These are phyloP conservation scores for Amanita molliuscula DNA, from an alignment of 768 basidiomycete species.

Conservation along the genomic window DNA sequence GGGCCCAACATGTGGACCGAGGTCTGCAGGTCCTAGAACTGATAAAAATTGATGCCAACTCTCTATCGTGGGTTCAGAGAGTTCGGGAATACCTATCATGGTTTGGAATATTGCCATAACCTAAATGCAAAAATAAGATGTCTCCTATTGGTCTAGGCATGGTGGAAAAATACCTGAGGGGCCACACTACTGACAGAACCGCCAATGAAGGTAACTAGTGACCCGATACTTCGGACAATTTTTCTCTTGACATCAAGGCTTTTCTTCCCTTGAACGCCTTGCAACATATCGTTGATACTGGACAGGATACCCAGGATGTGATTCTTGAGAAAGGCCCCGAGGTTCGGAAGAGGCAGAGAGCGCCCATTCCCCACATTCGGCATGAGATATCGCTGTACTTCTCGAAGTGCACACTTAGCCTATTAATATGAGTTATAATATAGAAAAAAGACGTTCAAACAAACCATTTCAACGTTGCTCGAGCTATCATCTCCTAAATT, in stretches of 20 bases:
- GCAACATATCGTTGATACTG: conserved; percentile 75
- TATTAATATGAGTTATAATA: conserved; percentile 6
- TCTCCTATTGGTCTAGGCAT: background rate
- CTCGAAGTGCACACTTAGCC: conserved; percentile 27
- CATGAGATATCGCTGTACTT: conserved; percentile 35
- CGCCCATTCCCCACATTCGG: conserved; percentile 16
- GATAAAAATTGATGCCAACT: conserved; percentile 75
- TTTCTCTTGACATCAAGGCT: conserved; percentile 56
- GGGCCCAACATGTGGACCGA: conserved; percentile 77
- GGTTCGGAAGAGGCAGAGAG: conserved; percentile 21
- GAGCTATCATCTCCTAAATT: conserved; percentile 63
- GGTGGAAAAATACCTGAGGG: conserved; percentile 58
- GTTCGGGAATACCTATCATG: conserved; percentile 62
- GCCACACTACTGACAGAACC: conserved; percentile 64
- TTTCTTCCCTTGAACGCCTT: conserved; percentile 76
- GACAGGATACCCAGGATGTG: conserved; percentile 83
- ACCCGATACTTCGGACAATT: conserved; percentile 72
- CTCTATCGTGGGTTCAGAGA: conserved; percentile 68
- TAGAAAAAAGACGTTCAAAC: conserved; percentile 9
- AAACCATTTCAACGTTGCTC: conserved; percentile 32
- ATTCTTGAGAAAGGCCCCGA: conserved; percentile 55
- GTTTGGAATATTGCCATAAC: conserved; percentile 96
- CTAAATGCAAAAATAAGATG: conserved; percentile 27
- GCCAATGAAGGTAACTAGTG: conserved; percentile 61
- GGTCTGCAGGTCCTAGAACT: conserved; percentile 54